A percentile compares a stretch with the other conserved stretches of the same genome.
Evolutionary conservation across 495 filamentous ascomycete genomes (phyloP).

Genomic region (Aspergillus egyptiacus): DNA sequence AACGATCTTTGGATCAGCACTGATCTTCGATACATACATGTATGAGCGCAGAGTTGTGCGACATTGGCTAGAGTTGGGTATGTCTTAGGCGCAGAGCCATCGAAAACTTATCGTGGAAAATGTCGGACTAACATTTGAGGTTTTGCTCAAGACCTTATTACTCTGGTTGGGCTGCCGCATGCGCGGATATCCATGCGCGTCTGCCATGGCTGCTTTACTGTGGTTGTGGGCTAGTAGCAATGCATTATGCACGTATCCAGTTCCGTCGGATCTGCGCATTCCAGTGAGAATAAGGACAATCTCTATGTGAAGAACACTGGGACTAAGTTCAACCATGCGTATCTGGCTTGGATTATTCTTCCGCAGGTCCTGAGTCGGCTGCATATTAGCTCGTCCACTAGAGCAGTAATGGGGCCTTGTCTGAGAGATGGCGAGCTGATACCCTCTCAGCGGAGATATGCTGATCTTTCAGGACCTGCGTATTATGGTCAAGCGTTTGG

Average conservation of each 20-base stretch:
- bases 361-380: background rate
- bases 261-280: constrained; percentile 10
- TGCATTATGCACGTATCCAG: constrained; percentile 3
- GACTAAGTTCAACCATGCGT: constrained; percentile 2
- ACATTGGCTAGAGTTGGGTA: too few relatives aligned
- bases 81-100: background rate
- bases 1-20: constrained; percentile 11
- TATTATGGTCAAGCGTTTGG: constrained; percentile 1
- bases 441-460: background rate
- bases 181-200: background rate
- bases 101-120: too few relatives aligned
- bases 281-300: constrained; percentile 5
- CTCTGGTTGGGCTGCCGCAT: background rate
- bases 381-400: background rate
- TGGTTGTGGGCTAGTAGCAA: background rate
- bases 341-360: constrained; percentile 1
- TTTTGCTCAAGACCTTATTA: too few relatives aligned
- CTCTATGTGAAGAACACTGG: background rate
- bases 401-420: background rate
- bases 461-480: constrained; percentile 2
- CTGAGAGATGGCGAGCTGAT: background rate
- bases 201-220: background rate
- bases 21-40: constrained; percentile 17
- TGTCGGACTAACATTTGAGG: too few relatives aligned
- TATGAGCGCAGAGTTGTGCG: background rate